A percentile compares a stretch with the other conserved stretches of the same genome.
phyloP scores from a whole-genome alignment of 495 filamentous ascomycete genomes.

The Penicillium taxi region DNA sequence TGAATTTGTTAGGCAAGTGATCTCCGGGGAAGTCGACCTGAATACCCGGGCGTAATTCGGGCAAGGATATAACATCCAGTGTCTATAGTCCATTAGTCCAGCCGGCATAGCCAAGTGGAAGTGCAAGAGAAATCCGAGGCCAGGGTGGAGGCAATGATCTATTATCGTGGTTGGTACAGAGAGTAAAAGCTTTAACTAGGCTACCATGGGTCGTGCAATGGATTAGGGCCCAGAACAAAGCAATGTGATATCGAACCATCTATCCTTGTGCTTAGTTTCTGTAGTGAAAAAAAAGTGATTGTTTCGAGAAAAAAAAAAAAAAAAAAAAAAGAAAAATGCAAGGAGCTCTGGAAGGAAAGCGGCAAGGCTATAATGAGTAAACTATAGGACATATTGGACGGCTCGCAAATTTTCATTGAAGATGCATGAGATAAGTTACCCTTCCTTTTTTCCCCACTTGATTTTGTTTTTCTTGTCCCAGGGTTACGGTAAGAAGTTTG shows the following conservation, averaged over 20 bases:
- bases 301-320: conserved; percentile 3
- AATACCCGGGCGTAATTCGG: no score
- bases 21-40: no score
- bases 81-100: no score
- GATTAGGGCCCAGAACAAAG: not conserved
- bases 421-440: conserved; percentile 17
- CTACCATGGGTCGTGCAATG: not conserved
- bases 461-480: no score
- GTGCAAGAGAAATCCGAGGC: no score
- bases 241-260: not conserved
- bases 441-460: not conserved
- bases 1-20: no score
- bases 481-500: no score
- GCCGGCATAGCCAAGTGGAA: no score
- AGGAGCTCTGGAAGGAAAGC: conserved; percentile 18
- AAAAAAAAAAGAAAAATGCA: conserved; percentile 18
- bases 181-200: no score
- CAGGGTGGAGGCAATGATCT: no score
- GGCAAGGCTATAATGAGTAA: conserved; percentile 1
- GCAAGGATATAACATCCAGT: no score
- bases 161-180: not conserved
- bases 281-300: no score
- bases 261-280: not conserved
- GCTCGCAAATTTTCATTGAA: conserved; percentile 1
- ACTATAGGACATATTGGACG: not conserved